phyloP scores from a whole-genome alignment of 495 filamentous ascomycete genomes.

The Glarea lozoyensis region DNA sequence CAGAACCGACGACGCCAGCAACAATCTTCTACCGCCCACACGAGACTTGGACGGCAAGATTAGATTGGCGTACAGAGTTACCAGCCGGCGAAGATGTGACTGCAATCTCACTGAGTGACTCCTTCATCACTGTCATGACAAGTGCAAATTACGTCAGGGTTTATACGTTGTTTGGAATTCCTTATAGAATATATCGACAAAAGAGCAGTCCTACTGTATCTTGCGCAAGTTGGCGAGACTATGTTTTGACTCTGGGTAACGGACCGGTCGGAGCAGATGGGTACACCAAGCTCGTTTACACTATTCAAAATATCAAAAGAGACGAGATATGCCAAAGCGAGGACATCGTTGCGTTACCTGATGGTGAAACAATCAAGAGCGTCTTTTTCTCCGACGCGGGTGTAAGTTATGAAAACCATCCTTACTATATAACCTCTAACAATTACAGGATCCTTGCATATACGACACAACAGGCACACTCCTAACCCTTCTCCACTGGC shows the following conservation, averaged over 20 bases:
- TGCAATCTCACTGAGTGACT: conserved; percentile 86
- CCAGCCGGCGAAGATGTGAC: conserved; percentile 73
- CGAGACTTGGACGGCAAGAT: conserved; percentile 87
- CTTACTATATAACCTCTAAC: conserved; percentile 3
- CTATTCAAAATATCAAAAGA: conserved; percentile 84
- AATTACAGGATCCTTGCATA: conserved; percentile 70
- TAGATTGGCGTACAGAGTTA: conserved; percentile 81
- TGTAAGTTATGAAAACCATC: conserved; percentile 34
- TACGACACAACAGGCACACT: conserved; percentile 87
- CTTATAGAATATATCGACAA: conserved; percentile 78
- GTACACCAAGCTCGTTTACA: conserved; percentile 66
- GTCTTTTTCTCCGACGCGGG: conserved; percentile 90
- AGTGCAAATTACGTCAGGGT: conserved; percentile 79
- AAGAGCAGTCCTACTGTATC: conserved; percentile 85
- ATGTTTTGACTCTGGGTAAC: conserved; percentile 88
- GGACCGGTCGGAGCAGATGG: conserved; percentile 76
- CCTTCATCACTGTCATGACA: conserved; percentile 81
- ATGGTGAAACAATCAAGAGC: conserved; percentile 58
- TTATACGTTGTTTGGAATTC: conserved; percentile 87
- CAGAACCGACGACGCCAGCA: conserved; percentile 57
- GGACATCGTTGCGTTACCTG: conserved; percentile 77
- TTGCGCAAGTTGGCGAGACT: conserved; percentile 88
- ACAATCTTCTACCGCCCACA: conserved; percentile 95
- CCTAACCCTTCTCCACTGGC: conserved; percentile 84
- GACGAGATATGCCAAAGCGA: conserved; percentile 90